Conservation (phyloP, 495 filamentous ascomycete genomes). For the Podospora australis region DNA sequence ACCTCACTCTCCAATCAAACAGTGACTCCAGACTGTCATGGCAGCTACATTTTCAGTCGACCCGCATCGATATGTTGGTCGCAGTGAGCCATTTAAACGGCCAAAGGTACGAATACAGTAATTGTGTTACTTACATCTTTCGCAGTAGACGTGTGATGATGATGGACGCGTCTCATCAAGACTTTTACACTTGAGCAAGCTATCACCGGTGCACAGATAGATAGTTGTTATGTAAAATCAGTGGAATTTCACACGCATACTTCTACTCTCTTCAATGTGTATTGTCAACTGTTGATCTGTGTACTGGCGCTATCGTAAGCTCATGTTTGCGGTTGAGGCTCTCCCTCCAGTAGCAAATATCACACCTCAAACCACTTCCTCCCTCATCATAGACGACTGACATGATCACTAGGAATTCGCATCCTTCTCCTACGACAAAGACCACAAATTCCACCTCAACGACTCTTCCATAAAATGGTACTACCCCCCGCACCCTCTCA, state of each 20-base stretch:
- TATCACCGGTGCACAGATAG: neutral
- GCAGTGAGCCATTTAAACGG: too few species aligned
- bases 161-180: neutral
- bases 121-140: neutral
- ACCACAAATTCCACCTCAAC: slow-evolving; percentile 69
- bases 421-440: slow-evolving; percentile 82
- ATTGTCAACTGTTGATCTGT: too few species aligned
- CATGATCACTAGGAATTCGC: slow-evolving; percentile 61
- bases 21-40: too few species aligned
- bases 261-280: too few species aligned
- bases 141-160: neutral
- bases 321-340: too few species aligned
- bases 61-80: too few species aligned
- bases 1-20: too few species aligned
- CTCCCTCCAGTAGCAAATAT: neutral
- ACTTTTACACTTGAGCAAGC: neutral
- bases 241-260: too few species aligned
- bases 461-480: slow-evolving; percentile 80
- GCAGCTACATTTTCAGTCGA: too few species aligned
- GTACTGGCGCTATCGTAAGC: too few species aligned
- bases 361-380: neutral
- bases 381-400: neutral
- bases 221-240: too few species aligned
- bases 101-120: neutral
- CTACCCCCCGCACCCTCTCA: slow-evolving; percentile 54